phyloP scores from a whole-genome alignment of 163 green algal species.

The Coccomyxa subellipsoidea region DNA sequence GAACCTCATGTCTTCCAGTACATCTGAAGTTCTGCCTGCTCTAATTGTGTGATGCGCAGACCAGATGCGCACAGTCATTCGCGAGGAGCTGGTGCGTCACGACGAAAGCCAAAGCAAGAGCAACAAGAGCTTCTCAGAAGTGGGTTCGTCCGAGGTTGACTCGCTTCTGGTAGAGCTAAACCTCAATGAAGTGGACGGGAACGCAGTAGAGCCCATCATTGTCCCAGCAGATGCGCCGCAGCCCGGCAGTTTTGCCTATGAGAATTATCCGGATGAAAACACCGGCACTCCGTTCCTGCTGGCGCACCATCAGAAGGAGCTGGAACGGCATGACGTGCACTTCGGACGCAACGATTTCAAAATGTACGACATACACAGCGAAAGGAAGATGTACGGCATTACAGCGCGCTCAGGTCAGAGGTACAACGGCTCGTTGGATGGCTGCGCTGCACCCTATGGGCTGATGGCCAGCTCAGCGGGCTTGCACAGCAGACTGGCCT shows the following conservation, averaged over 20 bases:
- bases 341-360: not conserved
- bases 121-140: not conserved
- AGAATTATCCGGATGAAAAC: not conserved
- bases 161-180: not conserved
- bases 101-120: too few relatives aligned
- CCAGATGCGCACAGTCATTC: too few relatives aligned
- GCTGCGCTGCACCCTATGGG: not conserved
- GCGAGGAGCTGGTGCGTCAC: too few relatives aligned
- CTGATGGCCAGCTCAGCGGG: not conserved
- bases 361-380: not conserved
- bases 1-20: too few relatives aligned
- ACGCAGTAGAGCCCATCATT: not conserved
- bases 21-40: too few relatives aligned
- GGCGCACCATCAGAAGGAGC: not conserved
- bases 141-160: not conserved
- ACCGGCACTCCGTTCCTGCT: not conserved
- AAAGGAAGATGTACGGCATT: not conserved
- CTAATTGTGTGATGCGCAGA: too few relatives aligned
- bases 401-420: not conserved
- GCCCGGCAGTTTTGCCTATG: not conserved
- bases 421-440: not conserved
- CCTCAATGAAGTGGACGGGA: not conserved
- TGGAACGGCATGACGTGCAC: not conserved
- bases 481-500: not conserved
- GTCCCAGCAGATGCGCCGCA: not conserved